Base-by-base conservation (phyloP, 2,329 filamentous ascomycete genomes). In the Cladosporium colombiae region DNA sequence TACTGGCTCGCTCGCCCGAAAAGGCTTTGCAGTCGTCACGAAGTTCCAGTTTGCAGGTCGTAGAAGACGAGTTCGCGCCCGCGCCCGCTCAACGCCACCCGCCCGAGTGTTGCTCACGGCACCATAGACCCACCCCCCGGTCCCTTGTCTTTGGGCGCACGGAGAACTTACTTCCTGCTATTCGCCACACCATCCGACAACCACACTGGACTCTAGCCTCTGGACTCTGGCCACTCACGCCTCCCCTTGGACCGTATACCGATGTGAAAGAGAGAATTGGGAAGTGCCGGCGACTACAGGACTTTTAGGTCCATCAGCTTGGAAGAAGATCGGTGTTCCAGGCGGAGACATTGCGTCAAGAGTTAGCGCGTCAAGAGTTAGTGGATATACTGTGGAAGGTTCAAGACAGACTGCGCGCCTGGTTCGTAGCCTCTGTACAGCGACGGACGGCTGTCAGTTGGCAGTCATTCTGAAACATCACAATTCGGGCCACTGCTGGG, bases 291-390 rank as follows among this genome's bases (percentile, higher is more conserved):
- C 65, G 50, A 67, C 31, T 52, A 64, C 55, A 64, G 66, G 68
- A 50, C 69, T 70, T 68, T 69, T 69, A 70, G 69, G 69, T 65
- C 67, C 62, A 65, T 50, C 23, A 13, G 29, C 49, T 25, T 23
- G 25, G 50, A 23, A 55, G 50, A 6, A n/a, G 10, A 31, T 14
- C 2, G 49, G 49, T 2, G 27, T 8, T 55, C 18, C 31, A 5
- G 50, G 27, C 27, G 27, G 18, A 33, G 31, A 31, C 6, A 13
- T 55, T 55, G 52, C 27, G n/a, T 33, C 18, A 55, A 55, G 27
- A 55, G 29, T 55, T 14, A 33, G 52, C 21, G 6, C 27, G n/a
- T 33, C 18, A 55, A 55, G 27, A 55, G 29, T 55, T 14, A 33
- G 52, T 31, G 6, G 8, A 33, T 6, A 55, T n/a, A 55, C 4